Percentiles rank a stretch among this genome's conserved stretches.
These are phyloP conservation scores for Lathyrus sativus DNA, from an alignment of 306 rosid species.

Conservation along the genomic window DNA sequence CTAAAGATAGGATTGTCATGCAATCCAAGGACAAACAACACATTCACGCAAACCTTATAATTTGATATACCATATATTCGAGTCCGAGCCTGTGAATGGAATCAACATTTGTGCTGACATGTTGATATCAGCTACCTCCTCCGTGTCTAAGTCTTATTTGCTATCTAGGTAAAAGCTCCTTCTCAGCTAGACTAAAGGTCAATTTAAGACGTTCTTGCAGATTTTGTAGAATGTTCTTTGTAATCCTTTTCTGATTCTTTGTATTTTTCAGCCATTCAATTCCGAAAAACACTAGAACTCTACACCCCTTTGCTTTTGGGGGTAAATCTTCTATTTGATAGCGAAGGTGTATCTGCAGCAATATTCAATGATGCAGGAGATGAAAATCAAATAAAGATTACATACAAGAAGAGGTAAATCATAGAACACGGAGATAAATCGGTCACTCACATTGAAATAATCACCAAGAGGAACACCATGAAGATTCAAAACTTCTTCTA, in stretches of 20 bases:
- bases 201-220: slow-evolving; percentile 53
- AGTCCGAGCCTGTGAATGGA: slow-evolving; percentile 30
- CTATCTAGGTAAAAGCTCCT: slow-evolving; percentile 60
- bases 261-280: slow-evolving; percentile 92
- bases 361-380: slow-evolving; percentile 28
- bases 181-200: slow-evolving; percentile 65
- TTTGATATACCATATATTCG: slow-evolving; percentile 22
- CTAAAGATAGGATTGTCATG: slow-evolving; percentile 13
- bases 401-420: slow-evolving; percentile 24
- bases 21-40: slow-evolving; percentile 26
- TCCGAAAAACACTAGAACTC: slow-evolving; percentile 68
- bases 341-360: slow-evolving; percentile 78
- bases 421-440: slow-evolving; percentile 30
- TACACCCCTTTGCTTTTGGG: slow-evolving; percentile 70
- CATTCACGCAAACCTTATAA: slow-evolving; percentile 10
- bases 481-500: slow-evolving; percentile 87
- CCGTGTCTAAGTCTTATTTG: slow-evolving; percentile 19
- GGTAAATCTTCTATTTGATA: slow-evolving; percentile 87
- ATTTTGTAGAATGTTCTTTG: slow-evolving; percentile 72
- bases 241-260: slow-evolving; percentile 77
- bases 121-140: slow-evolving; percentile 35
- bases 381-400: slow-evolving; percentile 28
- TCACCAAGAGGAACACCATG: slow-evolving; percentile 93
- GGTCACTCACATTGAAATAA: slow-evolving; percentile 68
- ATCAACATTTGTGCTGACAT: slow-evolving; percentile 6